These are phyloP conservation scores for Cryphonectria naterciae DNA, from an alignment of 2,329 filamentous ascomycete species.

Conservation along the genomic window DNA sequence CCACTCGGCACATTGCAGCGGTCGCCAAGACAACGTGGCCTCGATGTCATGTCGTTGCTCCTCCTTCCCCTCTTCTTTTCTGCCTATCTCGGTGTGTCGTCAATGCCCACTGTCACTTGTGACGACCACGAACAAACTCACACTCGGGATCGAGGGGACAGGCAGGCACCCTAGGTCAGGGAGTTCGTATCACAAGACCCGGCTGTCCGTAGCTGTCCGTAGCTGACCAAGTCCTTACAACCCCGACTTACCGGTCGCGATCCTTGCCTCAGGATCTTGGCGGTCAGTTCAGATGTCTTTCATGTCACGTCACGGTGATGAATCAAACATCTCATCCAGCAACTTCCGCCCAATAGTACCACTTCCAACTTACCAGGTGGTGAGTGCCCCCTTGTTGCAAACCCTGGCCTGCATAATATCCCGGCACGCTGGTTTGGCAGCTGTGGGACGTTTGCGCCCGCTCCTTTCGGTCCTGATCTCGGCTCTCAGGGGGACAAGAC, in stretches of 20 bases:
- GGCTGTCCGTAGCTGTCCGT: background rate
- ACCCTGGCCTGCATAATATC: conserved; percentile 3
- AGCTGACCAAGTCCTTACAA: background rate
- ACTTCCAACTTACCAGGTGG: background rate
- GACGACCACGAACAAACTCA: background rate
- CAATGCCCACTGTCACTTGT: background rate
- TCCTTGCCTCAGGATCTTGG: background rate
- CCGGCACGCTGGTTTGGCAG: background rate
- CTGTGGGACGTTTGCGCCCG: background rate
- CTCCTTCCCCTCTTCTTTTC: background rate
- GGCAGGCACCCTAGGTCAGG: background rate
- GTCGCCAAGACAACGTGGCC: background rate
- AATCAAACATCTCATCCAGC: background rate
- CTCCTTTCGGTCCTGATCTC: background rate
- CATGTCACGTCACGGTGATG: conserved; percentile 5
- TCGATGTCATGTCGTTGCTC: background rate
- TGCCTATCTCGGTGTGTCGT: background rate
- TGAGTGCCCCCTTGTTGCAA: background rate
- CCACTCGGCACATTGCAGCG: background rate
- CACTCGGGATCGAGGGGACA: background rate
- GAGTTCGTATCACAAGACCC: background rate
- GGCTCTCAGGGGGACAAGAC: background rate
- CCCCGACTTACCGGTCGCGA: background rate
- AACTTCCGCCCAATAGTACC: background rate
- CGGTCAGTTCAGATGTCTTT: background rate